A percentile compares a stretch with the other conserved stretches of the same genome.
These are phyloP conservation scores for Golubevia sp. DNA, from an alignment of 1,284 basidiomycete genomes.

Conservation along the genomic window DNA sequence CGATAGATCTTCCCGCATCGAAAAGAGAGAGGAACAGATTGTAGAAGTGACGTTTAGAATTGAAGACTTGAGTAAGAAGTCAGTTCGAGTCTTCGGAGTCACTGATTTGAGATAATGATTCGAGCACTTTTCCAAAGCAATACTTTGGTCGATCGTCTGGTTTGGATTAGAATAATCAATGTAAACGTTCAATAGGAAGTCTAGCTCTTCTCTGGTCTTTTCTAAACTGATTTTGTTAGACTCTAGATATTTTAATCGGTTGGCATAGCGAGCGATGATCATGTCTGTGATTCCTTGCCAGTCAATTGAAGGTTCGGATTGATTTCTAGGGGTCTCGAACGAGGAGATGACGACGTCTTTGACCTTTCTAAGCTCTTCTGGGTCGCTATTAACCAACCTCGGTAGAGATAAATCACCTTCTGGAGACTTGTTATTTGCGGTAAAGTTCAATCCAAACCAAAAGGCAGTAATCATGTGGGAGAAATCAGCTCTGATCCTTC, in stretches of 20 bases:
- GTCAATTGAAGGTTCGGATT: neutral
- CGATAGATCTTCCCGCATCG: too few relatives aligned
- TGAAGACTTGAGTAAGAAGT: too few relatives aligned
- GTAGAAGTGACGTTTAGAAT: too few relatives aligned
- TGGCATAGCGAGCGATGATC: neutral
- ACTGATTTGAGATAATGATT: neutral
- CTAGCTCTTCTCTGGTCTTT: neutral
- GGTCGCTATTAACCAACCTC: neutral
- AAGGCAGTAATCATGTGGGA: neutral
- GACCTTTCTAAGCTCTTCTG: neutral
- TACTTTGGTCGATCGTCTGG: neutral
- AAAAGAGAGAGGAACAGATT: too few relatives aligned
- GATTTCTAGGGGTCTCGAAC: neutral
- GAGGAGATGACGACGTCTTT: neutral
- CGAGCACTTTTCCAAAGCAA: neutral
- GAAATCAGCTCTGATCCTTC: neutral
- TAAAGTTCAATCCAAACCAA: neutral
- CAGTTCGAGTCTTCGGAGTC: neutral
- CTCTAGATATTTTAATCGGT: neutral
- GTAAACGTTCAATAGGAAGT: neutral
- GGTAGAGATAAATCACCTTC: neutral
- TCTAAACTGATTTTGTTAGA: neutral
- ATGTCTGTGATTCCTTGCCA: neutral
- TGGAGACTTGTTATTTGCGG: neutral
- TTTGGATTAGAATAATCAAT: neutral